A percentile compares a stretch with the other conserved stretches of the same genome.
These are phyloP conservation scores for Codiaeum variegatum DNA, from an alignment of 441 rosid genomes.

Conservation along the genomic window DNA sequence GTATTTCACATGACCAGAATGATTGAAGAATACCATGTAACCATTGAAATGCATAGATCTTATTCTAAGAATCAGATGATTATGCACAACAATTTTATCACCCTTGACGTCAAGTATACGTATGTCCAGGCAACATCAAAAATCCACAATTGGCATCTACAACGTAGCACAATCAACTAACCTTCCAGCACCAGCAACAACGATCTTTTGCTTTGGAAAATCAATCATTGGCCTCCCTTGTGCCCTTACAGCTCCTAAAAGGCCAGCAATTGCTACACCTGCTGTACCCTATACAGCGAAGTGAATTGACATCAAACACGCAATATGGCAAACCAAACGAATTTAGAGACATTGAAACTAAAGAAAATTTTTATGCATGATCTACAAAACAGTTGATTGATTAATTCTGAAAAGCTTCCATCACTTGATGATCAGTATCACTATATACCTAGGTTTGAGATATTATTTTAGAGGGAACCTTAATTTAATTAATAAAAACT, in stretches of 20 bases:
- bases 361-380: background rate
- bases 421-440: background rate
- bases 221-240: slow-evolving; percentile 97
- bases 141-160: slow-evolving; percentile 13
- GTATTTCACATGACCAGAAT: background rate
- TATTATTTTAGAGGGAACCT: background rate
- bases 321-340: slow-evolving; percentile 1
- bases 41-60: background rate
- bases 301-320: slow-evolving; percentile 20
- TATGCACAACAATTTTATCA: background rate
- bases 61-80: background rate
- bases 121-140: background rate
- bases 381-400: background rate
- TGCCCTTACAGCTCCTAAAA: slow-evolving; percentile 99
- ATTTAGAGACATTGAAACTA: background rate
- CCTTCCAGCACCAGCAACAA: slow-evolving; percentile 99
- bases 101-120: slow-evolving; percentile 8
- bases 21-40: background rate
- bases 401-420: background rate
- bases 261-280: slow-evolving; percentile 99
- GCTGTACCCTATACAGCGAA: slow-evolving; percentile 76
- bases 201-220: slow-evolving; percentile 96
- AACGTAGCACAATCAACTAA: slow-evolving; percentile 26
- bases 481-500: background rate
- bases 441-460: background rate